Evolutionary conservation across 2,329 filamentous ascomycete species (phyloP).

Genomic region (Aureobasidium pullulans): DNA sequence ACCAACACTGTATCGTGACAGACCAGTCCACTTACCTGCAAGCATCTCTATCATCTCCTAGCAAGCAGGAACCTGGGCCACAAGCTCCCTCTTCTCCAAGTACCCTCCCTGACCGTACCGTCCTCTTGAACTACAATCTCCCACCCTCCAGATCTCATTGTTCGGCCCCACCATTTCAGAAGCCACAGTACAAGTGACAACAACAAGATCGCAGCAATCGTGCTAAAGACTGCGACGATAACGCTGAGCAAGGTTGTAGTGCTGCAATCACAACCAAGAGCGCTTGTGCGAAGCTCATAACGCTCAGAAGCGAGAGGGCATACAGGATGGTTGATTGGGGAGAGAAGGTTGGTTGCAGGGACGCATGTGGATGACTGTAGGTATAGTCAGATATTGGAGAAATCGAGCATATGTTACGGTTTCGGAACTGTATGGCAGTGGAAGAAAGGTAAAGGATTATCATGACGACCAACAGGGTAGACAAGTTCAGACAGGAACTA

Average conservation of each 20-base stretch:
- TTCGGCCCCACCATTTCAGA: conserved; percentile 18
- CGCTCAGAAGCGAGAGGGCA: conserved; percentile 35
- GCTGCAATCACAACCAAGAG: conserved; percentile 39
- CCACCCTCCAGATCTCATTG: neutral
- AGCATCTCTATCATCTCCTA: neutral
- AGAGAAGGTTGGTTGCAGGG: conserved; percentile 33
- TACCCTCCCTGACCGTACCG: neutral
- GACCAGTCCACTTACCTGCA: neutral
- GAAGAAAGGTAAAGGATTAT: no score
- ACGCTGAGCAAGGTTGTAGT: conserved; percentile 39
- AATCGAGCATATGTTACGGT: no score
- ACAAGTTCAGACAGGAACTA: no score
- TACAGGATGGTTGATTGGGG: conserved; percentile 29
- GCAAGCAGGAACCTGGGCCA: conserved; percentile 2
- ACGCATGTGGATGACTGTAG: conserved; percentile 35
- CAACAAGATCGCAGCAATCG: conserved; percentile 30
- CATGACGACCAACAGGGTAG: no score
- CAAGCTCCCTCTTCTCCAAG: neutral
- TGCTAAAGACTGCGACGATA: conserved; percentile 36
- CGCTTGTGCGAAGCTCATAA: conserved; percentile 38
- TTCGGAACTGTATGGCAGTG: no score
- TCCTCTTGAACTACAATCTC: conserved; percentile 13
- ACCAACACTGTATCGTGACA: neutral
- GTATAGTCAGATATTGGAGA: neutral
- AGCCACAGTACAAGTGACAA: conserved; percentile 23